Evolutionary conservation across 2,329 filamentous ascomycete genomes (phyloP).

Genomic region (Ascochyta pisi): DNA sequence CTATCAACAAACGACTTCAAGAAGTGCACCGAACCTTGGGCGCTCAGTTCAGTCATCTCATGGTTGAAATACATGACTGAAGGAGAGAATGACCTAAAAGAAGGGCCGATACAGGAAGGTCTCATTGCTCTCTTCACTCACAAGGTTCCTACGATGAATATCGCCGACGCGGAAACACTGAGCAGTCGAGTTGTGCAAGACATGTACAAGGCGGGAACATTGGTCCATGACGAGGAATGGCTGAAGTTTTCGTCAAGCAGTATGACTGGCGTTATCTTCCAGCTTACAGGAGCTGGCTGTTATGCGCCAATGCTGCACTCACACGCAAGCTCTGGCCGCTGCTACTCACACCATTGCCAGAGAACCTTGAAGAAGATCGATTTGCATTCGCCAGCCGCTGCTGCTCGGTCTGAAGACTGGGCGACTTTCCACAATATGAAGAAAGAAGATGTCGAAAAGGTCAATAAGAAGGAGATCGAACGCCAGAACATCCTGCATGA

Average conservation of each 20-base stretch:
- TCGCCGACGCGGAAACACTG: constrained; percentile 90
- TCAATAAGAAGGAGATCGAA: constrained; percentile 85
- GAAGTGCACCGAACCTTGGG: constrained; percentile 90
- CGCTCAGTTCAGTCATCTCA: constrained; percentile 80
- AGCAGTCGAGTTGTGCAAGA: constrained; percentile 77
- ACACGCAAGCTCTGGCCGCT: constrained; percentile 72
- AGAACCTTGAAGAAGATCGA: constrained; percentile 95
- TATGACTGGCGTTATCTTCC: constrained; percentile 90
- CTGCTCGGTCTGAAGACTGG: constrained; percentile 79
- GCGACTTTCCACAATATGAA: constrained; percentile 84
- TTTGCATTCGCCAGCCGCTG: constrained; percentile 73
- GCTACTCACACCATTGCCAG: constrained; percentile 94
- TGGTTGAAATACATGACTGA: constrained; percentile 93
- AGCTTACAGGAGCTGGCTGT: constrained; percentile 88
- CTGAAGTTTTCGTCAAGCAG: constrained; percentile 84
- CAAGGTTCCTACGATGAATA: constrained; percentile 98
- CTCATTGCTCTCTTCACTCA: constrained; percentile 88
- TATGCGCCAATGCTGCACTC: constrained; percentile 85
- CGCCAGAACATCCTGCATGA: constrained; percentile 95
- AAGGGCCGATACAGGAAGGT: constrained; percentile 84
- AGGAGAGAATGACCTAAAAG: constrained; percentile 85
- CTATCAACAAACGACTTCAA: constrained; percentile 81
- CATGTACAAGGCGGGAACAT: constrained; percentile 79
- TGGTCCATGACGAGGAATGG: constrained; percentile 95
- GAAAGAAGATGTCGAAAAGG: constrained; percentile 74